These are phyloP conservation scores for Entomortierella parvispora DNA, from an alignment of 192 early-diverging fungal species.

Conservation along the genomic window DNA sequence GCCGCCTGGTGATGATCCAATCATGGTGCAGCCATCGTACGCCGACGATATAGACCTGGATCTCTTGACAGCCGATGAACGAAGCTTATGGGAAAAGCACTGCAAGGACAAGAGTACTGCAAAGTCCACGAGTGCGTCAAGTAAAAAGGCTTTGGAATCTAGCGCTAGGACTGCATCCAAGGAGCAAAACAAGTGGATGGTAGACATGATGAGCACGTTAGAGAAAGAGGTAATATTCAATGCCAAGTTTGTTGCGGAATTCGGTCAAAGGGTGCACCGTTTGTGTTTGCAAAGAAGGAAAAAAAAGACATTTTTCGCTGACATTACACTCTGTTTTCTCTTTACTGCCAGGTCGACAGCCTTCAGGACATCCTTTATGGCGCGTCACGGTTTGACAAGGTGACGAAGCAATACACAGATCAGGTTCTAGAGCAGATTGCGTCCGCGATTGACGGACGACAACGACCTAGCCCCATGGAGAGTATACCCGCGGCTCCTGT, in stretches of 20 bases:
- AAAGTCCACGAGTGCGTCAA: not conserved
- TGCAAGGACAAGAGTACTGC: constrained; percentile 6
- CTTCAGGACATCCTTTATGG: constrained; percentile 40
- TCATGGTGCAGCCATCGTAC: constrained; percentile 9
- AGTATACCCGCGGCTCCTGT: not conserved
- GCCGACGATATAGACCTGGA: constrained; percentile 24
- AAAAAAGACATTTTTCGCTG: too few species aligned
- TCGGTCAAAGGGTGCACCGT: too few species aligned
- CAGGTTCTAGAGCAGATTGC: constrained; percentile 48
- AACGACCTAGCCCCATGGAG: constrained; percentile 24
- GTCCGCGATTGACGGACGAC: constrained; percentile 31
- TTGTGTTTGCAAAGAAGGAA: too few species aligned
- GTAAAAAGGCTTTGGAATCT: not conserved
- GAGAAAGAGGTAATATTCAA: constrained; percentile 39
- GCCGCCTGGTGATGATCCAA: constrained; percentile 23
- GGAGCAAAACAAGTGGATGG: constrained; percentile 39
- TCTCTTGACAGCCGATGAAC: constrained; percentile 37
- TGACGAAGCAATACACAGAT: constrained; percentile 44
- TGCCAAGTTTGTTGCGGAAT: too few species aligned
- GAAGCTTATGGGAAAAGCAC: constrained; percentile 45
- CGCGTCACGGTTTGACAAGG: constrained; percentile 40
- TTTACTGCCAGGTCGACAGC: constrained; percentile 31
- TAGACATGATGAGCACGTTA: constrained; percentile 35
- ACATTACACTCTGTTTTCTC: not conserved
- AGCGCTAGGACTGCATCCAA: not conserved